Percentiles rank a stretch among this genome's conserved stretches.
phyloP scores from a whole-genome alignment of 1,139 yeast species.

The Geotrichum macrosporum region DNA sequence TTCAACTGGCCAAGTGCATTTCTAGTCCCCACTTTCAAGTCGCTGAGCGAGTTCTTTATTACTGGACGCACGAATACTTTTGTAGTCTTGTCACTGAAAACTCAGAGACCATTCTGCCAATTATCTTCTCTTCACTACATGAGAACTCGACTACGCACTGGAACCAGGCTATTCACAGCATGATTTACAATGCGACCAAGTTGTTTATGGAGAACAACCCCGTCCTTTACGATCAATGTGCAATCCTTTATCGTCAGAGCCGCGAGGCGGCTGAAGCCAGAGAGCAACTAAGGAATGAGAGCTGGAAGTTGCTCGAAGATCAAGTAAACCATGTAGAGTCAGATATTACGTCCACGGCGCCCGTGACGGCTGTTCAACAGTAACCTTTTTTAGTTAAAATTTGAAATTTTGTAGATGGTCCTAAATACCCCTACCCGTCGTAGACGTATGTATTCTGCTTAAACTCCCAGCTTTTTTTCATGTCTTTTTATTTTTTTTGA shows the following conservation, averaged over 20 bases:
- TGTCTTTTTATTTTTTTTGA: neutral
- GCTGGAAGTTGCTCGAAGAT: slow-evolving; percentile 70
- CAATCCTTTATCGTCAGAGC: slow-evolving; percentile 74
- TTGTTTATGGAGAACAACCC: slow-evolving; percentile 94
- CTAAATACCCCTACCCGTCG: neutral
- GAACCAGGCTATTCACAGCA: slow-evolving; percentile 89
- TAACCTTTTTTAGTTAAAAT: neutral
- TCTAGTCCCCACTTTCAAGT: slow-evolving; percentile 97
- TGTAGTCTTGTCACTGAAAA: slow-evolving; percentile 82
- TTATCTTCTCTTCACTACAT: slow-evolving; percentile 83
- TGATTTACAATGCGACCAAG: slow-evolving; percentile 87
- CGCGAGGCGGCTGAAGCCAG: slow-evolving; percentile 61
- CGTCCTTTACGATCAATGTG: slow-evolving; percentile 87
- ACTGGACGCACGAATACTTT: slow-evolving; percentile 94
- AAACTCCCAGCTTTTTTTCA: neutral
- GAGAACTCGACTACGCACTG: slow-evolving; percentile 66
- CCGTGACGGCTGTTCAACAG: slow-evolving; percentile 1
- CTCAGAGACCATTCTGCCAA: slow-evolving; percentile 89
- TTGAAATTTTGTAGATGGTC: too few species aligned
- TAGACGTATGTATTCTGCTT: neutral
- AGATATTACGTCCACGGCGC: neutral
- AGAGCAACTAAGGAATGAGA: slow-evolving; percentile 57
- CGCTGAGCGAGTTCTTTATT: slow-evolving; percentile 88
- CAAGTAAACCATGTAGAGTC: slow-evolving; percentile 39
- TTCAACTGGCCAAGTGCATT: slow-evolving; percentile 90